A percentile compares a stretch with the other conserved stretches of the same genome.
Evolutionary conservation across 2,329 filamentous ascomycete species (phyloP).

Genomic region (Alternaria arbusti): DNA sequence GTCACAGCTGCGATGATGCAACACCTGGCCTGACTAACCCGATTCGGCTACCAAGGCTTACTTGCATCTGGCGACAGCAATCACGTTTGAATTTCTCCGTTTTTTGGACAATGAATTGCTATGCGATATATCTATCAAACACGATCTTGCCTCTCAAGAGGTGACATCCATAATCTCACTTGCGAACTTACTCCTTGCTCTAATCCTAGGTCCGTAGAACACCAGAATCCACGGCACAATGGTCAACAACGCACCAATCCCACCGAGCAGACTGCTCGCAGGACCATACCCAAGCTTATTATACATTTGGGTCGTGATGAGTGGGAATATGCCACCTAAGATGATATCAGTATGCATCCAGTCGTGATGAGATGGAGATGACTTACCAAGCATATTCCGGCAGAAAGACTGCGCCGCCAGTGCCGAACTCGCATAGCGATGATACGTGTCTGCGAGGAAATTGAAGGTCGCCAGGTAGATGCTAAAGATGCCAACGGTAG

Average conservation of each 20-base stretch:
- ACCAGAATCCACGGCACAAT: slow-evolving; percentile 87
- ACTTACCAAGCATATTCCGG: slow-evolving; percentile 73
- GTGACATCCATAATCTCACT: slow-evolving; percentile 44
- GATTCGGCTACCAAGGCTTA: background rate
- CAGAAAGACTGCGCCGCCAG: slow-evolving; percentile 87
- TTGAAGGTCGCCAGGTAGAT: slow-evolving; percentile 85
- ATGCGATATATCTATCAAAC: background rate
- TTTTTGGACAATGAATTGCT: background rate
- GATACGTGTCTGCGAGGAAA: slow-evolving; percentile 88
- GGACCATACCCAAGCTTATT: slow-evolving; percentile 71
- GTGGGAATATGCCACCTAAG: slow-evolving; percentile 73
- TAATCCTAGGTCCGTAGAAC: slow-evolving; percentile 77
- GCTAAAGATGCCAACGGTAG: slow-evolving; percentile 83
- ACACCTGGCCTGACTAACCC: background rate
- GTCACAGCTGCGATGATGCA: slow-evolving; percentile 9
- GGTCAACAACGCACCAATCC: slow-evolving; percentile 70
- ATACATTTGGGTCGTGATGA: slow-evolving; percentile 78
- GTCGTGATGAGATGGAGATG: background rate
- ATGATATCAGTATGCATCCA: slow-evolving; percentile 1
- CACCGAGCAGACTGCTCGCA: slow-evolving; percentile 78
- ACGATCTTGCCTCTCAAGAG: background rate
- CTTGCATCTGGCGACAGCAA: background rate
- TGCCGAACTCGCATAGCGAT: slow-evolving; percentile 82
- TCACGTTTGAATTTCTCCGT: background rate
- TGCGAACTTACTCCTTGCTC: slow-evolving; percentile 78